Percentiles rank a stretch among this genome's conserved stretches.
Evolutionary conservation across 352 stramenopile genomes (phyloP).

Genomic region (Phytophthora pseudosyringae): DNA sequence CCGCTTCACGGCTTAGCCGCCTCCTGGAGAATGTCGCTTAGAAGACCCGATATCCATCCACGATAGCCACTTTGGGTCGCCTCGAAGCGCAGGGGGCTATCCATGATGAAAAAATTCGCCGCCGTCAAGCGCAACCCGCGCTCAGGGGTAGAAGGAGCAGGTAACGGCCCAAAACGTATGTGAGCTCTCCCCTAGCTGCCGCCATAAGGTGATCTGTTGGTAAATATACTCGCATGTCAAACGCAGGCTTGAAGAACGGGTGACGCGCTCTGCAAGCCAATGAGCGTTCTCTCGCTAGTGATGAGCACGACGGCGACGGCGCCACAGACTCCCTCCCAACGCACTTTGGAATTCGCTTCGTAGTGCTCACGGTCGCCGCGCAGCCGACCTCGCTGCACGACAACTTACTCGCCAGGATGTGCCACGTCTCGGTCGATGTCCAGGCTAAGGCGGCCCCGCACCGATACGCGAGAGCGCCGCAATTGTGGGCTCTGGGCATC

Average conservation of each 20-base stretch:
- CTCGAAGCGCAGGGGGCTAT: not conserved
- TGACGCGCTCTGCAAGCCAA: slow-evolving; percentile 26
- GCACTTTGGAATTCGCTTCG: slow-evolving; percentile 22
- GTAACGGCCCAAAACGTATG: not conserved
- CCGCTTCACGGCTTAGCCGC: not conserved
- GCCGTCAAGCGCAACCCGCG: slow-evolving; percentile 3
- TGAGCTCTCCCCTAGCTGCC: slow-evolving; percentile 7
- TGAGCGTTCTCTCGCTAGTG: slow-evolving; percentile 4
- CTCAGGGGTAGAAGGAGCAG: not conserved
- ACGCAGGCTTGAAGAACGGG: slow-evolving; percentile 24
- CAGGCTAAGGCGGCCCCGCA: slow-evolving; percentile 29
- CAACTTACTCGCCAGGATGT: slow-evolving; percentile 18
- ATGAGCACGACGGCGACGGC: slow-evolving; percentile 12
- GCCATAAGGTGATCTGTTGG: slow-evolving; percentile 20
- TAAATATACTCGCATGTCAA: slow-evolving; percentile 13
- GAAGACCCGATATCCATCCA: not conserved
- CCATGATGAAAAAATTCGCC: slow-evolving; percentile 4
- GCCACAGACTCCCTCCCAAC: not conserved
- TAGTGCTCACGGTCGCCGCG: not conserved
- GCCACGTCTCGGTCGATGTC: slow-evolving; percentile 23
- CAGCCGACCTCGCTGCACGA: not conserved
- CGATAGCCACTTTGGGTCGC: not conserved
- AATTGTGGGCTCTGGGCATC: slow-evolving; percentile 65
- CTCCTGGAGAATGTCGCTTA: too few species aligned
- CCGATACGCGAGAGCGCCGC: slow-evolving; percentile 64